These are phyloP conservation scores for Mycena olivaceomarginata DNA, from an alignment of 768 basidiomycete genomes.

Conservation along the genomic window DNA sequence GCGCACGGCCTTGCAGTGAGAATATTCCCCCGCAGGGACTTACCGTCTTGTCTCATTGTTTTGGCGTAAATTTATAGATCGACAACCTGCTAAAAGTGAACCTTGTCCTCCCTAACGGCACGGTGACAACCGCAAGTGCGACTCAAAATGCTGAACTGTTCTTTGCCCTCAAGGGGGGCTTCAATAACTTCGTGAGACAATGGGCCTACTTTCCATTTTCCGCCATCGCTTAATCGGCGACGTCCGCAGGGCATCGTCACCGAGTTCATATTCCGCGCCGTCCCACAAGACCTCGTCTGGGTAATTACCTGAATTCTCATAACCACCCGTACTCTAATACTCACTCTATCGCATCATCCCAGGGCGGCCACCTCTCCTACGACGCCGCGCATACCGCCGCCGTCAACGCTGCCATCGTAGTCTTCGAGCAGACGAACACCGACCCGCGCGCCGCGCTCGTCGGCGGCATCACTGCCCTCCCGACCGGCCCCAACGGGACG, in stretches of 20 bases:
- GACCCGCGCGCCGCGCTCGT: constrained; percentile 32
- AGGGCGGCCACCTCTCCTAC: constrained; percentile 31
- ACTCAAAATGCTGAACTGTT: constrained; percentile 18
- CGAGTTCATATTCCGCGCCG: constrained; percentile 34
- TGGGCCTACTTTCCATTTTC: background rate
- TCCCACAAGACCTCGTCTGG: constrained; percentile 31
- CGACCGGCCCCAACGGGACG: constrained; percentile 14
- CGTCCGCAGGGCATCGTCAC: constrained; percentile 27
- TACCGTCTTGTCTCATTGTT: background rate
- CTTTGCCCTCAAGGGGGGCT: constrained; percentile 39
- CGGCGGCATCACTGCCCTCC: constrained; percentile 19
- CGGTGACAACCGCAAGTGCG: constrained; percentile 26
- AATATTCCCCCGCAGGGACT: too few species aligned
- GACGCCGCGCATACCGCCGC: background rate
- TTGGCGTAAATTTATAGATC: constrained; percentile 25
- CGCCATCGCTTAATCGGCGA: background rate
- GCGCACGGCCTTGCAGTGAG: constrained; percentile 34
- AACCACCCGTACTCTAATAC: constrained; percentile 5
- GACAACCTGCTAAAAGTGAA: constrained; percentile 30
- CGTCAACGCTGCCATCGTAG: constrained; percentile 35
- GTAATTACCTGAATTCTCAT: constrained; percentile 24
- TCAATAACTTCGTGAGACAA: constrained; percentile 35
- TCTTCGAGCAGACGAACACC: constrained; percentile 29
- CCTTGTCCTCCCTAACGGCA: constrained; percentile 38
- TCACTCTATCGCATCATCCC: background rate